Evolutionary conservation across 441 rosid species (phyloP).

Genomic region (Croton setiger): DNA sequence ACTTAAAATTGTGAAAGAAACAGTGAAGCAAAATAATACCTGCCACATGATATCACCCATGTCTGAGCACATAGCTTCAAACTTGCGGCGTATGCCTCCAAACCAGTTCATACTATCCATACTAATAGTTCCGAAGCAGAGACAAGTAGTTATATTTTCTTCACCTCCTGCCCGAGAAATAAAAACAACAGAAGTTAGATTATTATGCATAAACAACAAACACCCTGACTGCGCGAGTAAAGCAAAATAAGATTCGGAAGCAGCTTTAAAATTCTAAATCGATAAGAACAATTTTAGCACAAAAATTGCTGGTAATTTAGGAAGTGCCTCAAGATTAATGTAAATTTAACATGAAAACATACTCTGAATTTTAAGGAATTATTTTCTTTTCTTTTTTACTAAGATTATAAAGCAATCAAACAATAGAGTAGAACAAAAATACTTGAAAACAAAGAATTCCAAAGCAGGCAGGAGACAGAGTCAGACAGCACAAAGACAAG

Average conservation of each 20-base stretch:
- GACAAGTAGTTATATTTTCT: not conserved
- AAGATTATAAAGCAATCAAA: not conserved
- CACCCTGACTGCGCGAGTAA: not conserved
- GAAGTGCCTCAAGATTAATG: not conserved
- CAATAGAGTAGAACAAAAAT: not conserved
- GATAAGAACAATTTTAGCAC: not conserved
- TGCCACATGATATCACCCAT: slow-evolving; percentile 22
- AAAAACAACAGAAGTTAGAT: slow-evolving; percentile 1
- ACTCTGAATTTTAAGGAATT: not conserved
- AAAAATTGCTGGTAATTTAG: not conserved
- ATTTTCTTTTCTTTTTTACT: not conserved
- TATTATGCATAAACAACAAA: not conserved
- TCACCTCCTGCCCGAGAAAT: not conserved
- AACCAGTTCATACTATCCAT: slow-evolving; percentile 26
- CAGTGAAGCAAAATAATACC: too few relatives aligned
- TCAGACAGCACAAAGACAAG: not conserved
- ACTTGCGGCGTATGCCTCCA: slow-evolving; percentile 23
- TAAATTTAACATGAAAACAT: not conserved
- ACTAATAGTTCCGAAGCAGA: slow-evolving; percentile 4
- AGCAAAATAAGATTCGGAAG: not conserved
- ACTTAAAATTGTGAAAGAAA: not conserved
- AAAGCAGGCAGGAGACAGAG: not conserved
- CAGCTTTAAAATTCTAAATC: not conserved
- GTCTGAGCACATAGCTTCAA: slow-evolving; percentile 29
- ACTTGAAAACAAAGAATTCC: not conserved